These are phyloP conservation scores for Capsicum rhomboideum DNA, from an alignment of 257 asterid species.

Conservation along the genomic window DNA sequence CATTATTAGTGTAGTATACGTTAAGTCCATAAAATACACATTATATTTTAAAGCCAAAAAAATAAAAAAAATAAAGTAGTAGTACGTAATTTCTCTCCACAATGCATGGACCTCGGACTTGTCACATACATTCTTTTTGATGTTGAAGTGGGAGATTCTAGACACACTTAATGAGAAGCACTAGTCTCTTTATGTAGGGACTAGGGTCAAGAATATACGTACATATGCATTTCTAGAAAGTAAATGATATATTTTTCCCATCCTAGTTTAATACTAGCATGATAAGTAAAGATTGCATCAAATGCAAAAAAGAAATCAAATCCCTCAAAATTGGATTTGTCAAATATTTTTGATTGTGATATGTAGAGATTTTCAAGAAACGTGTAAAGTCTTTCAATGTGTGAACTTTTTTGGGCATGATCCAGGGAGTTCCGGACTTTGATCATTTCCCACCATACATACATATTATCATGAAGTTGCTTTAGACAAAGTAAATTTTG, in stretches of 20 bases:
- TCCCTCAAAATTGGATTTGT: not conserved
- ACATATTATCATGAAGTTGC: not conserved
- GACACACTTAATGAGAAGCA: not conserved
- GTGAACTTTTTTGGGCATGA: not conserved
- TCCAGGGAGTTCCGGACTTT: not conserved
- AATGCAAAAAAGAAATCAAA: not conserved
- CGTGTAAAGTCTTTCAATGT: not conserved
- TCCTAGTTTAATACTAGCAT: not conserved
- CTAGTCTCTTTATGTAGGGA: not conserved
- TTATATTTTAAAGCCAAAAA: not conserved
- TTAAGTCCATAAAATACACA: no score
- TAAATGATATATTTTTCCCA: no score
- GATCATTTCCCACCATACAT: not conserved
- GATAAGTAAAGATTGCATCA: not conserved
- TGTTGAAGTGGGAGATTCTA: not conserved
- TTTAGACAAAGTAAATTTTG: not conserved
- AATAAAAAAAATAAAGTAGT: not conserved
- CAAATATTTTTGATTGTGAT: not conserved
- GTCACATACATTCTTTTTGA: not conserved
- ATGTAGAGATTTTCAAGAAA: not conserved
- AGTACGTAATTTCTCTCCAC: not conserved
- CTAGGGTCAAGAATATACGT: not conserved
- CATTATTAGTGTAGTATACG: no score
- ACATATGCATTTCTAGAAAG: no score
- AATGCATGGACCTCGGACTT: not conserved